Evolutionary conservation across 2,329 filamentous ascomycete species (phyloP).

Genomic region (Colletotrichum sojae): DNA sequence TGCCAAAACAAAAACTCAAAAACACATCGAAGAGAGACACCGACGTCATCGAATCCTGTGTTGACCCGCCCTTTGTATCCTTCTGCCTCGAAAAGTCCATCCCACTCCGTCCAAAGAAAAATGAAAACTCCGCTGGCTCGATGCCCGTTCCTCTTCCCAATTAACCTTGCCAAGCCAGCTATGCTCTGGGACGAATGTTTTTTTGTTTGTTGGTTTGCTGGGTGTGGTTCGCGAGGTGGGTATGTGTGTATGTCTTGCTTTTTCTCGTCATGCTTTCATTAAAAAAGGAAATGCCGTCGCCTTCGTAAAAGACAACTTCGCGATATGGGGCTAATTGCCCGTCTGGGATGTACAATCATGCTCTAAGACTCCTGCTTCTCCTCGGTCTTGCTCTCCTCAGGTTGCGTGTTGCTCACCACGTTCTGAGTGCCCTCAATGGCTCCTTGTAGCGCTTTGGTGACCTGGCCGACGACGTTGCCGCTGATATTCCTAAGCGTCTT

Average conservation of each 20-base stretch:
- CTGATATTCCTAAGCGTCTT: constrained; percentile 59
- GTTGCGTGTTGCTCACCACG: background rate
- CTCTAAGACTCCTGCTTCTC: constrained; percentile 22
- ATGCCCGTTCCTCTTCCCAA: constrained; percentile 10
- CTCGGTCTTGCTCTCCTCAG: constrained; percentile 24
- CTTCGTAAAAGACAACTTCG: background rate
- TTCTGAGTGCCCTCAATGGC: constrained; percentile 27
- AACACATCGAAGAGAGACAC: constrained; percentile 1
- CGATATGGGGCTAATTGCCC: background rate
- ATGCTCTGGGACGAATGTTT: constrained; percentile 1
- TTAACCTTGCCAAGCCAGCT: constrained; percentile 3
- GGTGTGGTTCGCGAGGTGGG: constrained; percentile 6
- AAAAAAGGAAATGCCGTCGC: constrained; percentile 4
- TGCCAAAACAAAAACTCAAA: constrained; percentile 9
- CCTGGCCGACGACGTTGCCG: constrained; percentile 52
- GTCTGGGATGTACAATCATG: too few species aligned
- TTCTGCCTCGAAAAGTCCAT: background rate
- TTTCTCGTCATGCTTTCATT: constrained; percentile 40
- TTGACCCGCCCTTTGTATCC: background rate
- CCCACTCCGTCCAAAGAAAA: background rate
- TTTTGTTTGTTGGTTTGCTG: background rate
- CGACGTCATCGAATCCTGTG: constrained; percentile 5
- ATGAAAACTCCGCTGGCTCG: constrained; percentile 22
- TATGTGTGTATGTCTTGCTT: constrained; percentile 17
- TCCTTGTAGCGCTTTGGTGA: constrained; percentile 34